phyloP scores from a whole-genome alignment of 306 rosid species.

The Lathyrus tuberosus region DNA sequence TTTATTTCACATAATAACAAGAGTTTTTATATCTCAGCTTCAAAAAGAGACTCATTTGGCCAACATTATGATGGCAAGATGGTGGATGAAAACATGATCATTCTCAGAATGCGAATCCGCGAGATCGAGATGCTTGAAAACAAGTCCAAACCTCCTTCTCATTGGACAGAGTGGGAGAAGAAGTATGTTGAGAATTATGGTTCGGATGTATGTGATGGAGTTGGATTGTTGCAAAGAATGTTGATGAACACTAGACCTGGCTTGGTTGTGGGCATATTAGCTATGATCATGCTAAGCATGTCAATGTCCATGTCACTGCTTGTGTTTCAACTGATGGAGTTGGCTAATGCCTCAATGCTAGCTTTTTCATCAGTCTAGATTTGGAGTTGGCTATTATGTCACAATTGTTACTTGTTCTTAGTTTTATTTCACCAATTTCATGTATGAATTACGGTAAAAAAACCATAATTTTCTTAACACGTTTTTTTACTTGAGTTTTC shows the following conservation, averaged over 20 bases:
- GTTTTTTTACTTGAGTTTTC: no score
- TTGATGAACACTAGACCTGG: constrained; percentile 61
- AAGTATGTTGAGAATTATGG: constrained; percentile 44
- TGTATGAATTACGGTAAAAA: not conserved
- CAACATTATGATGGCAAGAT: constrained; percentile 51
- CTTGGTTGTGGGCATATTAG: constrained; percentile 44
- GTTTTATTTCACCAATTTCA: not conserved
- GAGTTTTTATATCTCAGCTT: constrained; percentile 36
- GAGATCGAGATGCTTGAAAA: constrained; percentile 45
- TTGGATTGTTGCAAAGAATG: constrained; percentile 57
- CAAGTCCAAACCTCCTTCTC: constrained; percentile 25
- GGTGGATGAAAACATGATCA: constrained; percentile 63
- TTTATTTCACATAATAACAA: no score
- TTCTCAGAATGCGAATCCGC: constrained; percentile 58
- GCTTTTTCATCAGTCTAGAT: constrained; percentile 3
- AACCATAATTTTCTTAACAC: no score
- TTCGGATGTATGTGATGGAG: constrained; percentile 43
- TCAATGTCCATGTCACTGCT: constrained; percentile 40
- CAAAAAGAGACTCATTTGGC: constrained; percentile 42
- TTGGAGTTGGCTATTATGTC: not conserved
- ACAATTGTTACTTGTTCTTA: not conserved
- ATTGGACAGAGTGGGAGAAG: constrained; percentile 70
- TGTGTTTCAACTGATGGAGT: constrained; percentile 37
- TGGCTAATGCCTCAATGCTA: constrained; percentile 3
- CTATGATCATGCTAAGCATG: constrained; percentile 39